A percentile compares a stretch with the other conserved stretches of the same genome.
phyloP scores from a whole-genome alignment of 148 eudicot genomes.

The Rhododendron simsii region DNA sequence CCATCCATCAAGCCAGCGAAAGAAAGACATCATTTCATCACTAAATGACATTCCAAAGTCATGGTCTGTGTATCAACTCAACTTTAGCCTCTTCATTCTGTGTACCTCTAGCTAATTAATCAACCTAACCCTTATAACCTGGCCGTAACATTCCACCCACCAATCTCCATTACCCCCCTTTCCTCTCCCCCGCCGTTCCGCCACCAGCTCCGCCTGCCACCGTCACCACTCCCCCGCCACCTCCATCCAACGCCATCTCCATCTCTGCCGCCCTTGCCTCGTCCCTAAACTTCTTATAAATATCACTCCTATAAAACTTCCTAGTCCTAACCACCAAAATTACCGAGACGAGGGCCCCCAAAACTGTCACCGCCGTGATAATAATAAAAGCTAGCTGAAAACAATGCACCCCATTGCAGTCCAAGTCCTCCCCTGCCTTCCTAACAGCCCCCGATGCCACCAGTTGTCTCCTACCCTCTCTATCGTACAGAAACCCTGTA shows the following conservation, averaged over 20 bases:
- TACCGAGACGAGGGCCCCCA: slow-evolving; percentile 26
- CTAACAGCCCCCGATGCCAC: slow-evolving; percentile 11
- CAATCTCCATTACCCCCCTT: neutral
- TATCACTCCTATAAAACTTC: slow-evolving; percentile 36
- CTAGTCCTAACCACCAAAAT: slow-evolving; percentile 33
- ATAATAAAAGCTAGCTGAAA: slow-evolving; percentile 26
- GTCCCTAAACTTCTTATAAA: slow-evolving; percentile 29
- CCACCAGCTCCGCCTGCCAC: neutral
- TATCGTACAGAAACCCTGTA: slow-evolving; percentile 28
- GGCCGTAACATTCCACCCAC: neutral
- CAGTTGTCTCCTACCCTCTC: slow-evolving; percentile 29
- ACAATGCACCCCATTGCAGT: slow-evolving; percentile 27
- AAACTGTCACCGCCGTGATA: slow-evolving; percentile 19
- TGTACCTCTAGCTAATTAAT: neutral
- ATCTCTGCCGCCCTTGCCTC: slow-evolving; percentile 14
- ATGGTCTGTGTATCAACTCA: neutral
- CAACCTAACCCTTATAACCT: neutral
- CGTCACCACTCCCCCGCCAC: neutral
- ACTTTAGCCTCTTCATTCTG: neutral
- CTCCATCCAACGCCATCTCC: slow-evolving; percentile 18
- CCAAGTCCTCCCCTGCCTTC: slow-evolving; percentile 20
- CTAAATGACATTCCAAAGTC: neutral
- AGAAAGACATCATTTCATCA: neutral
- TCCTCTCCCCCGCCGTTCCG: neutral
- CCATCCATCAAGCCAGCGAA: neutral